Conservation (phyloP, 495 filamentous ascomycete genomes). For the Melanomma pulvis-pyrius region DNA sequence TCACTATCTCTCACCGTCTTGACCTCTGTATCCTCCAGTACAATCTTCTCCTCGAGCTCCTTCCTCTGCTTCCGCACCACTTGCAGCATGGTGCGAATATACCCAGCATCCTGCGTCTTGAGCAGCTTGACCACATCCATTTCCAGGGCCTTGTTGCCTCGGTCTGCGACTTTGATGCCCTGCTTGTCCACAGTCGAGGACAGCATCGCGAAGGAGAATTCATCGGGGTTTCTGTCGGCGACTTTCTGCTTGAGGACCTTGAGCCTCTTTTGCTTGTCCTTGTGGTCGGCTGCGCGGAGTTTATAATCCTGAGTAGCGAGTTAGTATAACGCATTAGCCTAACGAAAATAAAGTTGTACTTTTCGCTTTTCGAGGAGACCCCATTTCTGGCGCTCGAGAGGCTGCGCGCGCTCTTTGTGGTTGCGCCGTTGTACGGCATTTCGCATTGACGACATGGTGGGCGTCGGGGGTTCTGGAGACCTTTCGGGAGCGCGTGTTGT, state of each 20-base stretch:
- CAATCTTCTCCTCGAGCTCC: constrained; percentile 58
- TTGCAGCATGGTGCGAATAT: constrained; percentile 71
- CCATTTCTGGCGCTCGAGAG: constrained; percentile 76
- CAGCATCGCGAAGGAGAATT: constrained; percentile 95
- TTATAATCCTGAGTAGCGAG: constrained; percentile 74
- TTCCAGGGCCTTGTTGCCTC: constrained; percentile 56
- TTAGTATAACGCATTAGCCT: constrained; percentile 45
- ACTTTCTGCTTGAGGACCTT: constrained; percentile 80
- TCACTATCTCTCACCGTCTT: constrained; percentile 41
- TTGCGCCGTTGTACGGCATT: constrained; percentile 77
- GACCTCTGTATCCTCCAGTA: constrained; percentile 42
- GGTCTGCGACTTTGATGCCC: constrained; percentile 60
- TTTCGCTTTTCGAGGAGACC: constrained; percentile 90
- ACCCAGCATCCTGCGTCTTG: constrained; percentile 95
- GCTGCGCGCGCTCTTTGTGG: constrained; percentile 88
- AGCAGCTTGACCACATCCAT: constrained; percentile 78
- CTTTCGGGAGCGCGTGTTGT: too few relatives aligned
- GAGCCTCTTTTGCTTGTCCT: constrained; percentile 77
- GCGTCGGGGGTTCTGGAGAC: too few relatives aligned
- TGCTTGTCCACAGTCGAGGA: constrained; percentile 63
- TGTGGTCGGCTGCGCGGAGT: constrained; percentile 85
- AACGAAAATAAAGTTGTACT: constrained; percentile 44
- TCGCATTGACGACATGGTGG: constrained; percentile 59
- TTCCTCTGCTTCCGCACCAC: constrained; percentile 62
- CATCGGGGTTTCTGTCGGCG: constrained; percentile 87